Evolutionary conservation across 768 basidiomycete species (phyloP).

Genomic region (Lactarius deliciosus): DNA sequence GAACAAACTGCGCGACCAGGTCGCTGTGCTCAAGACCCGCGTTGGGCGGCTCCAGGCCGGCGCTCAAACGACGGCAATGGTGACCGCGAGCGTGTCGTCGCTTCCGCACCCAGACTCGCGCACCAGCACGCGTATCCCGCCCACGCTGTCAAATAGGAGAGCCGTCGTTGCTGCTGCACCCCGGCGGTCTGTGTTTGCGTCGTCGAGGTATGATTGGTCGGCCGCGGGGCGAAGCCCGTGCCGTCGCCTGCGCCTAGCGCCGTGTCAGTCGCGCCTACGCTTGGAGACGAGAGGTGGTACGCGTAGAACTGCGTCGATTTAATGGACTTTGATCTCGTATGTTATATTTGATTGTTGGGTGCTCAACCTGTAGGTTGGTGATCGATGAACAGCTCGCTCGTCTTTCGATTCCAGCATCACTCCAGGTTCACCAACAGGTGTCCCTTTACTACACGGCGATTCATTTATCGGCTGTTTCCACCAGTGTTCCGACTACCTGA

Average conservation of each 20-base stretch:
- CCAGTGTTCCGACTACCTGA: no score
- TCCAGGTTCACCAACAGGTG: no score
- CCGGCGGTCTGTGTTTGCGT: constrained; percentile 39
- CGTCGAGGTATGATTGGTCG: constrained; percentile 33
- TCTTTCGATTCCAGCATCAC: no score
- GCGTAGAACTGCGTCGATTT: no score
- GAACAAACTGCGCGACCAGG: constrained; percentile 64
- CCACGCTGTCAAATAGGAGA: constrained; percentile 38
- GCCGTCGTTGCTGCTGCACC: neutral
- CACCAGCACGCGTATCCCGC: constrained; percentile 60
- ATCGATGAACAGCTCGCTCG: no score
- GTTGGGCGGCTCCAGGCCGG: constrained; percentile 50
- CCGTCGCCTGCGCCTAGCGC: no score
- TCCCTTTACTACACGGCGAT: no score
- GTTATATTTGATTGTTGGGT: no score
- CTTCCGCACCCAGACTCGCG: constrained; percentile 73
- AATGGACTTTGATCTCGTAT: no score
- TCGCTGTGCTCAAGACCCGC: constrained; percentile 59
- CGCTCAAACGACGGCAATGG: constrained; percentile 34
- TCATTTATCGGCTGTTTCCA: no score
- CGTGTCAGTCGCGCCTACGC: constrained; percentile 37
- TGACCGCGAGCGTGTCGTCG: constrained; percentile 31
- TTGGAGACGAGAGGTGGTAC: constrained; percentile 35
- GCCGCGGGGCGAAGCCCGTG: neutral
- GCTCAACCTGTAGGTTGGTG: no score